Conservation (phyloP, 2,329 filamentous ascomycete species). For the Hymenoscyphus albidus region DNA sequence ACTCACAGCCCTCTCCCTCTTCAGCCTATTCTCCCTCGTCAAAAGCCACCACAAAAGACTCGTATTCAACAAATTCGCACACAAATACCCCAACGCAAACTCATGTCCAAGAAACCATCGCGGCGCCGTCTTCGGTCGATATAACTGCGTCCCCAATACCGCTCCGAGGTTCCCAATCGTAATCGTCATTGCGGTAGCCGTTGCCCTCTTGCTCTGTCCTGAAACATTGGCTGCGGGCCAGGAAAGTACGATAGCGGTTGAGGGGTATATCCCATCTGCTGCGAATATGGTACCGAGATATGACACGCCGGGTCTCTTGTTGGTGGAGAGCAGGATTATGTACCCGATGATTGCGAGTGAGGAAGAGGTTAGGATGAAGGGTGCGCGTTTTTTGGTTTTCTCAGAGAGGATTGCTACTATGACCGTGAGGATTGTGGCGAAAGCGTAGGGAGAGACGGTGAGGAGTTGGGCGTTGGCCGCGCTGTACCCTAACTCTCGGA, state of each 20-base stretch:
- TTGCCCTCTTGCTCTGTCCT: constrained; percentile 65
- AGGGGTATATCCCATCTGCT: constrained; percentile 64
- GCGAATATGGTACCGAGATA: constrained; percentile 61
- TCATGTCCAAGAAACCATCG: constrained; percentile 64
- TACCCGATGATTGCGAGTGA: constrained; percentile 59
- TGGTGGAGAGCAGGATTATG: constrained; percentile 50
- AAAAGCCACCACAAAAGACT: constrained; percentile 50
- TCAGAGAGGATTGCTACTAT: constrained; percentile 58
- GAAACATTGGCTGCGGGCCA: constrained; percentile 72
- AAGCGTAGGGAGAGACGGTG: constrained; percentile 61
- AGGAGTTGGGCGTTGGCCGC: constrained; percentile 53
- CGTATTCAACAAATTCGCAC: constrained; percentile 54
- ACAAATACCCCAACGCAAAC: constrained; percentile 61
- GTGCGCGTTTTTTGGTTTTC: constrained; percentile 50
- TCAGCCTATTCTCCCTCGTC: constrained; percentile 53
- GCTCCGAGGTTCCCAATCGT: constrained; percentile 67
- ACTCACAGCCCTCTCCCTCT: constrained; percentile 43
- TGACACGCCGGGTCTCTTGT: constrained; percentile 49
- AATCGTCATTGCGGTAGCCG: constrained; percentile 68
- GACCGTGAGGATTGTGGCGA: constrained; percentile 58
- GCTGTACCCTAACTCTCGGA: constrained; percentile 50
- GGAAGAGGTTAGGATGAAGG: constrained; percentile 59
- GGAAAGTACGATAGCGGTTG: constrained; percentile 58
- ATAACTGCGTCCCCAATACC: constrained; percentile 66
- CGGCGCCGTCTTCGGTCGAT: constrained; percentile 56